A percentile compares a stretch with the other conserved stretches of the same genome.
These are phyloP conservation scores for Aureobasidium mangrovei DNA, from an alignment of 2,329 filamentous ascomycete genomes.

Conservation along the genomic window DNA sequence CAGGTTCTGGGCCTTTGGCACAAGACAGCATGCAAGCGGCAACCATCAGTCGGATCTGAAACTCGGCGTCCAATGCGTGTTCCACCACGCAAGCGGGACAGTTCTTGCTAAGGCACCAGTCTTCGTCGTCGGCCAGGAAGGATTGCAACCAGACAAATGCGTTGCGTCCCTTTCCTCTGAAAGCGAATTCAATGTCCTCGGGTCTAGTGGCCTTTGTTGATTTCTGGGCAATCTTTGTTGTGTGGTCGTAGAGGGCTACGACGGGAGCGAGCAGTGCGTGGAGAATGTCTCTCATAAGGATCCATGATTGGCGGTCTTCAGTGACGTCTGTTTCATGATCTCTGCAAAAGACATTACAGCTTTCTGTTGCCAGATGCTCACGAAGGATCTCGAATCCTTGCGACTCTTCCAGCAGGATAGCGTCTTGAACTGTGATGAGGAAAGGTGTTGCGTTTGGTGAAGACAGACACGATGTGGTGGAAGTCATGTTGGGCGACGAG, in stretches of 20 bases:
- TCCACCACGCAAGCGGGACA: constrained; percentile 44
- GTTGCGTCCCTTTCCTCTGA: constrained; percentile 46
- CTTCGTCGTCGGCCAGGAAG: constrained; percentile 47
- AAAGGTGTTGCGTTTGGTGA: constrained; percentile 32
- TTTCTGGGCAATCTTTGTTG: constrained; percentile 43
- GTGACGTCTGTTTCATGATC: constrained; percentile 29
- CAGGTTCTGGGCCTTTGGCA: constrained; percentile 28
- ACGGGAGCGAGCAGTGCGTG: constrained; percentile 52
- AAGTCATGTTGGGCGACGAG: background rate
- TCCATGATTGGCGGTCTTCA: constrained; percentile 32
- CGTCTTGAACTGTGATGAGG: constrained; percentile 33
- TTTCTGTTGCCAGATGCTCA: constrained; percentile 33
- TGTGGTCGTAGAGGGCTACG: constrained; percentile 47
- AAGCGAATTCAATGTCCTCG: constrained; percentile 49
- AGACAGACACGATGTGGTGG: constrained; percentile 11
- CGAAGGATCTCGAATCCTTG: constrained; percentile 38
- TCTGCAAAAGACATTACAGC: constrained; percentile 36
- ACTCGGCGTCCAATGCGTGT: constrained; percentile 38
- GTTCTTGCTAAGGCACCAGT: constrained; percentile 49
- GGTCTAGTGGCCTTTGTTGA: constrained; percentile 40
- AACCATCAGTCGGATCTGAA: constrained; percentile 38
- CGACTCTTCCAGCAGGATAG: constrained; percentile 31
- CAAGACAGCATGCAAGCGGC: constrained; percentile 40
- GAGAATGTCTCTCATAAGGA: constrained; percentile 50
- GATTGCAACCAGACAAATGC: constrained; percentile 53